These are phyloP conservation scores for Colletotrichum lindemuthianum DNA, from an alignment of 2,329 filamentous ascomycete genomes.

Conservation along the genomic window DNA sequence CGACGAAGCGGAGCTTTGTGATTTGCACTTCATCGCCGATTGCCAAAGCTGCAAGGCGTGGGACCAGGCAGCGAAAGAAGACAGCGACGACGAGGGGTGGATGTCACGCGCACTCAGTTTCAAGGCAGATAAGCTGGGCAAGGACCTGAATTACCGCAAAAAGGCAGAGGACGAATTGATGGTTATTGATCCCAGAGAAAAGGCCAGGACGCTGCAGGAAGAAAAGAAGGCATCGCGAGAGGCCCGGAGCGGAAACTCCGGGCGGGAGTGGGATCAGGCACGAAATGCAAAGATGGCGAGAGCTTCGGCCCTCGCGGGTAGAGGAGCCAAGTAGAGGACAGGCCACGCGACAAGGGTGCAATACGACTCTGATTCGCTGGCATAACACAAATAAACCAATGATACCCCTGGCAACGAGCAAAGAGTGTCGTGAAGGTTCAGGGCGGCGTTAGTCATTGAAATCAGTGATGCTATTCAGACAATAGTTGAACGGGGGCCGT, in stretches of 20 bases:
- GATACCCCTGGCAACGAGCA: conserved; percentile 30
- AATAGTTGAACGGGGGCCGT: conserved; percentile 27
- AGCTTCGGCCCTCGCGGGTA: conserved; percentile 62
- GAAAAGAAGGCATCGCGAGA: conserved; percentile 70
- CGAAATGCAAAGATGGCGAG: conserved; percentile 67
- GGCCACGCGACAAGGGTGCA: conserved; percentile 25
- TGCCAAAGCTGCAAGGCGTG: conserved; percentile 92
- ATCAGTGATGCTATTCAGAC: conserved; percentile 34
- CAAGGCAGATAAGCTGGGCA: conserved; percentile 88
- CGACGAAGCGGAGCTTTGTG: conserved; percentile 82
- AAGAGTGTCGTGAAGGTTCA: conserved; percentile 15
- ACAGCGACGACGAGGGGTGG: conserved; percentile 77
- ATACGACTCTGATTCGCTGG: conserved; percentile 20
- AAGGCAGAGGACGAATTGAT: conserved; percentile 92
- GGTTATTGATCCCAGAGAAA: conserved; percentile 91
- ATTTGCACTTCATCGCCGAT: conserved; percentile 94
- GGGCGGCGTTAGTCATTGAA: conserved; percentile 26
- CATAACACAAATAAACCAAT: conserved; percentile 30
- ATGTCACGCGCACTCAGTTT: conserved; percentile 88
- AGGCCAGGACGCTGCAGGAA: conserved; percentile 76
- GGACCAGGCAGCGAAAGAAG: conserved; percentile 72
- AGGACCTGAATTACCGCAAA: conserved; percentile 89
- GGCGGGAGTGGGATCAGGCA: conserved; percentile 69
- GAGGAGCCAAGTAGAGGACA: conserved; percentile 60
- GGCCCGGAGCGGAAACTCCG: conserved; percentile 58